Conservation (phyloP, 2,329 filamentous ascomycete species). For the Cytospora mali region DNA sequence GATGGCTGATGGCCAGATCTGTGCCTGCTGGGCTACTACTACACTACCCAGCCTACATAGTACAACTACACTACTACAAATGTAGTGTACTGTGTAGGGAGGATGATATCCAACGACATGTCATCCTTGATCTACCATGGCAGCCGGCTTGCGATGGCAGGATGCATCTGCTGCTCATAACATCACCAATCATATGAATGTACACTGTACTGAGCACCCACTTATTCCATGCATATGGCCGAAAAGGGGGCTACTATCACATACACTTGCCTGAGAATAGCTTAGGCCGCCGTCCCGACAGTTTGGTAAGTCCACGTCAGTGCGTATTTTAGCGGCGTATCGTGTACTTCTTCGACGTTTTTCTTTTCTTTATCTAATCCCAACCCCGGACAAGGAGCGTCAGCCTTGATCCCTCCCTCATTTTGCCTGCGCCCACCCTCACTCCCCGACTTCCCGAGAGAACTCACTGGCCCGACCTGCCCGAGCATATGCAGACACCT, state of each 20-base stretch:
- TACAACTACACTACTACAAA: no score
- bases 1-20: not conserved
- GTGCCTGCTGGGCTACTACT: not conserved
- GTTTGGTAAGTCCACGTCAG: slow-evolving; percentile 16
- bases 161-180: not conserved
- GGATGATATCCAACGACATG: slow-evolving; percentile 1
- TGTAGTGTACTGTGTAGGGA: not conserved
- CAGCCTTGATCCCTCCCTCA: slow-evolving; percentile 10
- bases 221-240: slow-evolving; percentile 4
- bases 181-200: not conserved
- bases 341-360: not conserved
- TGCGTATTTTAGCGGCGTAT: not conserved
- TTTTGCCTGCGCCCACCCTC: not conserved
- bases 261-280: slow-evolving; percentile 12
- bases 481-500: slow-evolving; percentile 3
- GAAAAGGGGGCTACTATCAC: slow-evolving; percentile 10
- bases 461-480: slow-evolving; percentile 6
- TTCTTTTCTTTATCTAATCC: slow-evolving; percentile 8
- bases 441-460: slow-evolving; percentile 9
- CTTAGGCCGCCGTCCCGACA: slow-evolving; percentile 24
- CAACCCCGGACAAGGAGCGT: slow-evolving; percentile 5
- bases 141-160: not conserved
- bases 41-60: no score
- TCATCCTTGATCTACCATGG: slow-evolving; percentile 16
- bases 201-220: not conserved